These are phyloP conservation scores for Suhomyces sp. DNA, from an alignment of 805 yeast species.

Conservation along the genomic window DNA sequence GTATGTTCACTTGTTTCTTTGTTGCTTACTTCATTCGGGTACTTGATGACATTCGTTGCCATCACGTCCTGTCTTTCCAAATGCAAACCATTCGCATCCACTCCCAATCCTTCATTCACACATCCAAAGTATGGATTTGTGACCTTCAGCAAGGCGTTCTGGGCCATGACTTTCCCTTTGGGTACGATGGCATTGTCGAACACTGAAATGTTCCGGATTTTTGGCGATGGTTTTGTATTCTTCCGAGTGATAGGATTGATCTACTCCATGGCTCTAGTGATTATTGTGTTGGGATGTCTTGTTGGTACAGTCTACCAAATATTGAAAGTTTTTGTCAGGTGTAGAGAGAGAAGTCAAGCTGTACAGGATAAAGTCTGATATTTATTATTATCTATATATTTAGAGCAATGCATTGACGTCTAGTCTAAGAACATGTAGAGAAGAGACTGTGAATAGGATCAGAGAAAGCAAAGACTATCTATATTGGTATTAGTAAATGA, in stretches of 20 bases:
- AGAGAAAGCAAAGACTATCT: too few relatives aligned
- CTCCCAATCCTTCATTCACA: conserved; percentile 21
- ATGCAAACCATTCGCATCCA: conserved; percentile 32
- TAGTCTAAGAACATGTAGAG: too few relatives aligned
- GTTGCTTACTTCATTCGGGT: conserved; percentile 56
- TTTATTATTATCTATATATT: too few relatives aligned
- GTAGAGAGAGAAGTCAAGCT: too few relatives aligned
- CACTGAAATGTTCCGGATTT: conserved; percentile 41
- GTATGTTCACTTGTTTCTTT: conserved; percentile 21
- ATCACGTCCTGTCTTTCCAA: conserved; percentile 43
- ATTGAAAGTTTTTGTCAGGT: too few relatives aligned
- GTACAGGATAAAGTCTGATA: too few relatives aligned
- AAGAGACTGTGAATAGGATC: too few relatives aligned
- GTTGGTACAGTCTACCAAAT: too few relatives aligned
- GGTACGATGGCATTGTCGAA: conserved; percentile 70
- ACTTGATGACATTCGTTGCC: conserved; percentile 45
- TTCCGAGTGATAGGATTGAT: conserved; percentile 64
- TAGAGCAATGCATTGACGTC: too few relatives aligned
- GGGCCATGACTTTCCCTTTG: conserved; percentile 90
- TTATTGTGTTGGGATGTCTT: conserved; percentile 39
- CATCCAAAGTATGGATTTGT: conserved; percentile 21
- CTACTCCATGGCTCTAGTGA: conserved; percentile 53
- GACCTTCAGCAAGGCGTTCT: conserved; percentile 34
- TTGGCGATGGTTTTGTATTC: conserved; percentile 43
- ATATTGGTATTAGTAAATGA: too few relatives aligned